Base-by-base conservation (phyloP, 768 basidiomycete species). In the Naganishia onofrii region DNA sequence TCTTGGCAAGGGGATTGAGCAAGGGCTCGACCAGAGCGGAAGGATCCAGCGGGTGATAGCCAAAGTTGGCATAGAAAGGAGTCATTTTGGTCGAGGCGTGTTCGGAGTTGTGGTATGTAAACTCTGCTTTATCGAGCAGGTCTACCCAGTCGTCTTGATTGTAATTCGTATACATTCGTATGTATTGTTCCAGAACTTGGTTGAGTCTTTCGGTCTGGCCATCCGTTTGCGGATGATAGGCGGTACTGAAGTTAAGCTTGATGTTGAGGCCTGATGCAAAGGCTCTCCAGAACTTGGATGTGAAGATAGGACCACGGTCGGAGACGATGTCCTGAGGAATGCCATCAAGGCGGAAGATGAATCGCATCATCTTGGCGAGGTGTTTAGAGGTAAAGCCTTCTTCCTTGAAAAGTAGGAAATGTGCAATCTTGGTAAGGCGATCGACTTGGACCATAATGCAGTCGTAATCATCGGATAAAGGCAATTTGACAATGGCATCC, bases 141-240 rank as follows among this genome's bases (percentile, higher is more conserved):
- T 77, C 71, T 0, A 66, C 38, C 84, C 84, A 85, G 51, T 83
- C 76, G 5, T 77, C 69, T 46, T 83, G 80, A 2, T 77, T 68
- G 57, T 81, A 75, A 56, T 80, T 78, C 36, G 74, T 58, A 71
- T 78, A 84, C 0, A 79, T 64, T 0, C 81, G 73, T 0, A 85
- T 79, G 69, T 82, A 83, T 15, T 78, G 77, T 69, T 85, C 83
- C 0, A 85, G 42, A 8, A 79, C 74, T 69, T 84, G 83, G 68
- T 85, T 84, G 9, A 82, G 71, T 1, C 78, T 67, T 64, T 85
- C 83, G 0, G 82, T 83, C 34, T 36, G 34, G 12, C 34, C 34
- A 36, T 36, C 34, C 4, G 34, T 36, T 36, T 36, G 34, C 34
- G 84, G 85, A 67, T 84, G 84, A 54, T 82, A 85, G 0, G 84